Base-by-base conservation (phyloP, 805 yeast genomes). In the Metschnikowia vanudenii region DNA sequence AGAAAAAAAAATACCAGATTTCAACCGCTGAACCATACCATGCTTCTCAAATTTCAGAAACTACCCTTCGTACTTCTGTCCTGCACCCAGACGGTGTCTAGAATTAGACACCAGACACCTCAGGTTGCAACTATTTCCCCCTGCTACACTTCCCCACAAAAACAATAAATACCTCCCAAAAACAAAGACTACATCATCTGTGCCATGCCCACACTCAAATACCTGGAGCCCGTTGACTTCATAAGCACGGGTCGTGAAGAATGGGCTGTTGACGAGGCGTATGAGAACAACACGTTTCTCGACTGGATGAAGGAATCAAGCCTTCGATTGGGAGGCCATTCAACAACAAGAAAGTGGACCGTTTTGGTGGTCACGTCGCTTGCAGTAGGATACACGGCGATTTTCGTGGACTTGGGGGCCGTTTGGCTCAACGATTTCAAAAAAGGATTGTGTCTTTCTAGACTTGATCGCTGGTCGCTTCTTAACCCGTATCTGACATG, bases 261-360 rank as follows among this genome's bases (percentile, higher is more conserved):
- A 10, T 46, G 49, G 49, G 37, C 32, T 16, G 8, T 13, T 30
- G 31, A 47, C 6, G 42, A 43, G n/a, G 14, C 14, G 2, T 76
- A 77, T 51, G 69, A 64, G 24, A 61, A 73, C 50, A 63, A 67
- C 39, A 67, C 76, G 16, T 71, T 71, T 41, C 77, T 80, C 17
- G 82, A 79, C 50, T 80, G 85, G 85, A 64, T 69, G 35, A 65
- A 63, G 35, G 83, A 79, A 52, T 71, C 78, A 19, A 39, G 53
- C 19, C 39, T 32, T 8, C 50, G 47, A 13, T 59, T 60, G 22
- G 52, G 45, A 5, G 41, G 39, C 13, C 16, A 46, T 4, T 52
- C 59, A 18, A 43, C 58, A 17, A 43, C 63, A 41, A 51, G 61
- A 39, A 70, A 75, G 46, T 85, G 85, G 84, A 38, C 72, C 3